Evolutionary conservation across 1,284 basidiomycete species (phyloP).

Genomic region (Anthracocystis panici-leucophaei): DNA sequence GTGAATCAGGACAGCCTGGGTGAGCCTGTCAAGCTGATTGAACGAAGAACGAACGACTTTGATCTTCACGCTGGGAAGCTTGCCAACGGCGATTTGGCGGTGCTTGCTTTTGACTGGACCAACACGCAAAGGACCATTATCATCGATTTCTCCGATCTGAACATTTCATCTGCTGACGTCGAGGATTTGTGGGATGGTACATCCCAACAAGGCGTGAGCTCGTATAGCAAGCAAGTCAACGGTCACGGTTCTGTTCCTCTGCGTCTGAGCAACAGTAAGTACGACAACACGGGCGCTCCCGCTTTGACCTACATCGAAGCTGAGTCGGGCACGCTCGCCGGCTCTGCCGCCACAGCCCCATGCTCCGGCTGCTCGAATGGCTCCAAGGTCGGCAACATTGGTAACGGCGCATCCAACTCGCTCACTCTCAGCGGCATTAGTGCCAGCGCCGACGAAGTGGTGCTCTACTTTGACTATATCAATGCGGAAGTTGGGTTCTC

Average conservation of each 20-base stretch:
- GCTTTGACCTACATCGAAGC: constrained; percentile 35
- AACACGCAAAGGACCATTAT: constrained; percentile 27
- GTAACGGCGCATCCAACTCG: constrained; percentile 16
- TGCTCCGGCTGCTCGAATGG: constrained; percentile 47
- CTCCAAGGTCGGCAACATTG: constrained; percentile 41
- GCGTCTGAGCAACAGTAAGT: constrained; percentile 39
- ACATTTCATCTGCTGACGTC: constrained; percentile 40
- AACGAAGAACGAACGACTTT: constrained; percentile 35
- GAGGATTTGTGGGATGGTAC: constrained; percentile 37
- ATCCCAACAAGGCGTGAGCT: constrained; percentile 11
- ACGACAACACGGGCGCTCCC: constrained; percentile 8
- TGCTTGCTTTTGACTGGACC: constrained; percentile 45
- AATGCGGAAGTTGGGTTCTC: constrained; percentile 47
- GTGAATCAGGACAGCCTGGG: constrained; percentile 61
- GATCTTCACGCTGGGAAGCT: constrained; percentile 48
- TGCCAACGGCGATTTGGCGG: constrained; percentile 45
- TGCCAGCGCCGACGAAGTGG: constrained; percentile 16
- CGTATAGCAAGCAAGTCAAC: constrained; percentile 31
- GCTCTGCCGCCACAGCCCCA: constrained; percentile 7
- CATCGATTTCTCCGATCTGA: constrained; percentile 43
- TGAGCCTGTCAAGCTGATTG: constrained; percentile 54
- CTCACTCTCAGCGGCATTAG: constrained; percentile 34
- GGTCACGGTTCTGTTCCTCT: constrained; percentile 45
- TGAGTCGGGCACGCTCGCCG: constrained; percentile 21
- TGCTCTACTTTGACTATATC: constrained; percentile 55